Percentiles rank a stretch among this genome's conserved stretches.
Conservation (phyloP, 495 filamentous ascomycete genomes). For the Penicillium bovifimosum region DNA sequence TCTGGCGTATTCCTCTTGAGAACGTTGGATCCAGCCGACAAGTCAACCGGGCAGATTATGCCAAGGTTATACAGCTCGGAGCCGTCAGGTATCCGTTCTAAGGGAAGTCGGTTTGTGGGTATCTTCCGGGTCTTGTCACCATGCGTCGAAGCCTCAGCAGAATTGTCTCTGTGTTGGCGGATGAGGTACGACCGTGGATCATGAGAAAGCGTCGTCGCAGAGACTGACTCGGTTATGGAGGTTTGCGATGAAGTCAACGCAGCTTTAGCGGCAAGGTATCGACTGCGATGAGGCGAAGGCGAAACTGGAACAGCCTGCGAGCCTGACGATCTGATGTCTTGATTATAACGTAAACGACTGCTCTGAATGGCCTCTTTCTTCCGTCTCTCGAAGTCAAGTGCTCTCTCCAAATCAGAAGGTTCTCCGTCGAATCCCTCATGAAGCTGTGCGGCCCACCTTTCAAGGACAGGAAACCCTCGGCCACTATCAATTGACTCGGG, state of each 20-base stretch:
- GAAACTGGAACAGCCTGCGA: slow-evolving; percentile 2
- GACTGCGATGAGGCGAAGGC: slow-evolving; percentile 32
- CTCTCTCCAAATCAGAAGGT: slow-evolving; percentile 27
- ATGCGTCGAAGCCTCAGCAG: background rate
- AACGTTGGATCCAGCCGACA: background rate
- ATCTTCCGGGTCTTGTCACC: slow-evolving; percentile 20
- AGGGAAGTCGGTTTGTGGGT: slow-evolving; percentile 26
- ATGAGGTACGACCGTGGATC: slow-evolving; percentile 41
- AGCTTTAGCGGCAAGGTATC: slow-evolving; percentile 37
- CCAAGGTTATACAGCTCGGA: slow-evolving; percentile 23
- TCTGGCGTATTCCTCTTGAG: slow-evolving; percentile 1
- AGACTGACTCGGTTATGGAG: background rate
- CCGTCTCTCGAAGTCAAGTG: slow-evolving; percentile 40
- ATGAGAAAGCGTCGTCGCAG: slow-evolving; percentile 8
- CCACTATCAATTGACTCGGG: slow-evolving; percentile 18
- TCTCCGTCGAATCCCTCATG: slow-evolving; percentile 18
- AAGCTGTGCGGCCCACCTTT: slow-evolving; percentile 36
- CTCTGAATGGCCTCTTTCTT: slow-evolving; percentile 35
- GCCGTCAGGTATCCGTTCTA: slow-evolving; percentile 35
- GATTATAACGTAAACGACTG: slow-evolving; percentile 18
- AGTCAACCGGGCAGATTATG: slow-evolving; percentile 8
- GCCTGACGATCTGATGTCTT: background rate
- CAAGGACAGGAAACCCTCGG: slow-evolving; percentile 34
- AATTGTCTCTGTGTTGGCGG: slow-evolving; percentile 11
- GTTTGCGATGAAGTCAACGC: slow-evolving; percentile 19